Evolutionary conservation across 192 early-diverging fungal species (phyloP), one percentile per base, ranked within the genome.

Genomic region (Bifiguratus adelaidae): DNA sequence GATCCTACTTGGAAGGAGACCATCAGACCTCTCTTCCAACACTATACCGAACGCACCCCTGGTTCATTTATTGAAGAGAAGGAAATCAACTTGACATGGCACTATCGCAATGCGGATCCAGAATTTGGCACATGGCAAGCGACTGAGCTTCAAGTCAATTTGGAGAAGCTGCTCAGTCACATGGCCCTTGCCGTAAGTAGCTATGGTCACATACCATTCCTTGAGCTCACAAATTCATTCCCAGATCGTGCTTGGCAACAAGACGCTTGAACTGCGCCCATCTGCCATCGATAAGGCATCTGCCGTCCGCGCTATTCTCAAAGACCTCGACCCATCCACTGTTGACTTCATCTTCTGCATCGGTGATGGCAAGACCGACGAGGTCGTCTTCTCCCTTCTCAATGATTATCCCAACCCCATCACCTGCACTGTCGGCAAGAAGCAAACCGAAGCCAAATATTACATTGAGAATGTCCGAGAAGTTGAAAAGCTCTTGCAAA

Each of bases 81-180:
- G 74, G 95, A 99, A 60, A 83, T 97, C 42, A 95, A 95, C 52
- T 47, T 99, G 23, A 96, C 95, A 8, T 99, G 95, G 95, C 91
- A 97, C 53, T 99, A 97, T 63, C 80, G 91, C 38, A 88, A 89
- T 63, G 88, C 93, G 0, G 92, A 92, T 54, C 80, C 84, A 2
- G 91, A 95, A 63, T 95, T 94, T 74, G 95, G 95, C 3, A 67
- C 71, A 30, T 98, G 97, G 95, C 95, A 99, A 73, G 93, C 95
- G 24, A 89, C 89, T 33, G 97, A 99, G 65, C 76, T 99, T 28
- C 88, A 95, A 49, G 82, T 92, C 47, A 99, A 99, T 60, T 56
- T 99, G 28, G 95, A 99, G 53, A 94, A 97, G 54, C 74, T 95
- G 27, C 58, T 99, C 51, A 77, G 76, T 28, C 97, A 97, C 48